Percentiles rank a stretch among this genome's conserved stretches.
Evolutionary conservation across 768 basidiomycete species (phyloP).

Genomic region (Mycena maculata): DNA sequence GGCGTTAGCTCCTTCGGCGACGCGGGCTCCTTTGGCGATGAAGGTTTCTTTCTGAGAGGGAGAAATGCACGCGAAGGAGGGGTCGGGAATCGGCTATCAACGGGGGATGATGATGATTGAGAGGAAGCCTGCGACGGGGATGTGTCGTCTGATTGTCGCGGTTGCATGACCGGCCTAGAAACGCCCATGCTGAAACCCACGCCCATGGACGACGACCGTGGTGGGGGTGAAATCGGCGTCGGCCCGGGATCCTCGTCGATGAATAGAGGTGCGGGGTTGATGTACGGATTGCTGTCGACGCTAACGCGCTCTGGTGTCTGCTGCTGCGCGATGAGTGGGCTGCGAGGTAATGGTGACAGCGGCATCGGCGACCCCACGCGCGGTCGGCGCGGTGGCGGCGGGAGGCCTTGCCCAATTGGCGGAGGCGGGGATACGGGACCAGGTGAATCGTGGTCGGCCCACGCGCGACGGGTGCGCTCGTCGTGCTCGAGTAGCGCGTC

Average conservation of each 20-base stretch:
- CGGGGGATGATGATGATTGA: conserved; percentile 9
- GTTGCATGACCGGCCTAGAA: background rate
- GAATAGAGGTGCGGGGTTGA: conserved; percentile 57
- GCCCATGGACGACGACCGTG: conserved; percentile 28
- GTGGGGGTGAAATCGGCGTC: conserved; percentile 25
- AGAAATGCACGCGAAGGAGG: background rate
- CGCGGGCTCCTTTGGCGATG: background rate
- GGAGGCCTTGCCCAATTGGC: conserved; percentile 43
- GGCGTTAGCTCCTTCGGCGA: background rate
- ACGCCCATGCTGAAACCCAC: background rate
- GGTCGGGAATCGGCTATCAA: conserved; percentile 24
- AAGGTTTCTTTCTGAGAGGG: conserved; percentile 9
- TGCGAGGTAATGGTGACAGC: background rate
- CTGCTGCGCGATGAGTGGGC: conserved; percentile 12
- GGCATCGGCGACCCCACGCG: conserved; percentile 24
- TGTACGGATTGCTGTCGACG: conserved; percentile 54
- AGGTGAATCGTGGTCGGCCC: background rate
- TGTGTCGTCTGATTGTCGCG: conserved; percentile 3
- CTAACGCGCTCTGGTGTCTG: conserved; percentile 8
- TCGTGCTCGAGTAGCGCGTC: conserved; percentile 71
- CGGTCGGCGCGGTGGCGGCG: conserved; percentile 46
- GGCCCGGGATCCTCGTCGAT: conserved; percentile 33
- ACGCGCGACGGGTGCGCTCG: conserved; percentile 53
- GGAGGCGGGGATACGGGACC: background rate
- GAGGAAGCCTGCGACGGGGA: conserved; percentile 1